A percentile compares a stretch with the other conserved stretches of the same genome.
phyloP scores from a whole-genome alignment of 441 rosid genomes.

The Jatropha multifida region DNA sequence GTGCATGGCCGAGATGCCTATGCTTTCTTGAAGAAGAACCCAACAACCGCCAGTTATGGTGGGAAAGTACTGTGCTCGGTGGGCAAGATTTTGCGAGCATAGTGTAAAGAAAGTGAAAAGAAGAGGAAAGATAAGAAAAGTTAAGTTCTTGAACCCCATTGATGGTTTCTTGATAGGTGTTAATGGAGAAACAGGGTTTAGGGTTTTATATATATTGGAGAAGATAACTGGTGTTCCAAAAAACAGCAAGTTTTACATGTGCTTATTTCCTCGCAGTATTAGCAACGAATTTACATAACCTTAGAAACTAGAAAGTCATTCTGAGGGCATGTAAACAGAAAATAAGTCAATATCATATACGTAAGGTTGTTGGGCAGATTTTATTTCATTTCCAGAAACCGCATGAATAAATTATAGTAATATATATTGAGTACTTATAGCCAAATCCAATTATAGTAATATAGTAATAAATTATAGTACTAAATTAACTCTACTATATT shows the following conservation, averaged over 20 bases:
- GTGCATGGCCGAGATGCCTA: conserved; percentile 89
- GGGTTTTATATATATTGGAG: neutral
- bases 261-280: no score
- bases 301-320: no score
- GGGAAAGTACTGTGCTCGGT: neutral
- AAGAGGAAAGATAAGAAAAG: conserved; percentile 13
- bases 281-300: no score
- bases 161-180: conserved; percentile 7
- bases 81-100: neutral
- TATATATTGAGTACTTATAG: no score
- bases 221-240: neutral
- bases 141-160: conserved; percentile 32
- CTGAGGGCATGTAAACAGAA: neutral
- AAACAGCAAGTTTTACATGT: neutral
- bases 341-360: no score
- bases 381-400: no score
- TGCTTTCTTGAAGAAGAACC: conserved; percentile 47
- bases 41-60: conserved; percentile 26
- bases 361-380: no score
- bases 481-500: no score
- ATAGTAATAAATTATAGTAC: no score
- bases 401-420: no score
- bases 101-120: conserved; percentile 5
- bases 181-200: neutral
- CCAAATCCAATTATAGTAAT: no score